phyloP scores from a whole-genome alignment of 257 asterid genomes.

The Lycium barbarum region DNA sequence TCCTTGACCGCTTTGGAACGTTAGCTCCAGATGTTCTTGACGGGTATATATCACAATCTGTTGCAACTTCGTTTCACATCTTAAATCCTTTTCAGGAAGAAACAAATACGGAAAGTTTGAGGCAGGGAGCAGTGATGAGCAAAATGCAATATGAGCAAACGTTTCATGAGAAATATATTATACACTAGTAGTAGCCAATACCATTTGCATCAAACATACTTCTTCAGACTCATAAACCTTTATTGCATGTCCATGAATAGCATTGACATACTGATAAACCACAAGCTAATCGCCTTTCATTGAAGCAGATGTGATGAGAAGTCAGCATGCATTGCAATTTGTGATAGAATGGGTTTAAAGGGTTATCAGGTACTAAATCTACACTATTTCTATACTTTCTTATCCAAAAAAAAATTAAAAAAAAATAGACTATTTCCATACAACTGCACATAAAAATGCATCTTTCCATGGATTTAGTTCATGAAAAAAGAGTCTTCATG shows the following conservation, averaged over 20 bases:
- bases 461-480: slow-evolving; percentile 27
- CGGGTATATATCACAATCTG: slow-evolving; percentile 55
- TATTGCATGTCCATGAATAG: not conserved
- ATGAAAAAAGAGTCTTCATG: not conserved
- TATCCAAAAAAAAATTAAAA: not conserved
- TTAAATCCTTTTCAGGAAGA: slow-evolving; percentile 26
- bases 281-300: slow-evolving; percentile 20
- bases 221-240: not conserved
- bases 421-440: not conserved
- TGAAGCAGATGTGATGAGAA: slow-evolving; percentile 78
- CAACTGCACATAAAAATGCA: slow-evolving; percentile 25
- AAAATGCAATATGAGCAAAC: not conserved
- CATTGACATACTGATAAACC: slow-evolving; percentile 1
- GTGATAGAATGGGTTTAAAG: slow-evolving; percentile 81
- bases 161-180: slow-evolving; percentile 19
- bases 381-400: slow-evolving; percentile 3
- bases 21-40: slow-evolving; percentile 83
- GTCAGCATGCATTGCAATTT: slow-evolving; percentile 74
- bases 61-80: slow-evolving; percentile 30
- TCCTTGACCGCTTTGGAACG: slow-evolving; percentile 92
- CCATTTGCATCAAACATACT: not conserved
- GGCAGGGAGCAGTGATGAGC: not conserved
- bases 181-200: slow-evolving; percentile 22
- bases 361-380: slow-evolving; percentile 77
- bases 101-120: slow-evolving; percentile 17